A percentile compares a stretch with the other conserved stretches of the same genome.
These are phyloP conservation scores for Torulaspora franciscae DNA, from an alignment of 805 yeast species.

Conservation along the genomic window DNA sequence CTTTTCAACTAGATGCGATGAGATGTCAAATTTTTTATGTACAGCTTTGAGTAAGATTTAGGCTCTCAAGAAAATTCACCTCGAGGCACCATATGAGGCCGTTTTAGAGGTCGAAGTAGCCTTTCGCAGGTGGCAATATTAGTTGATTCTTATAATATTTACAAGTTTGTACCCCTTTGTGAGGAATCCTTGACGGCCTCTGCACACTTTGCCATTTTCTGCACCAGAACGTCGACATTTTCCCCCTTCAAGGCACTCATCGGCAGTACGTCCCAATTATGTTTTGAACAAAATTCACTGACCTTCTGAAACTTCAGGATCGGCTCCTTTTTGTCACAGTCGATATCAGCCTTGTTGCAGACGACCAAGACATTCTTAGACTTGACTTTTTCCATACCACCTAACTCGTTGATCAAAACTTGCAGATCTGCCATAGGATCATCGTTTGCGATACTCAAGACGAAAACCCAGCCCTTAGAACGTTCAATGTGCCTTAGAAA, in stretches of 20 bases:
- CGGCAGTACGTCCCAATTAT: constrained; percentile 69
- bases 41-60: constrained; percentile 1
- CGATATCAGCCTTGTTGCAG: constrained; percentile 91
- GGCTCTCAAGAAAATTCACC: background rate
- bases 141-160: background rate
- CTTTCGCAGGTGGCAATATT: background rate
- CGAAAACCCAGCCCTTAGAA: constrained; percentile 84
- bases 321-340: constrained; percentile 36
- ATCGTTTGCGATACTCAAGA: constrained; percentile 63
- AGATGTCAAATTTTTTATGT: constrained; percentile 9
- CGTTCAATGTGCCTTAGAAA: constrained; percentile 90
- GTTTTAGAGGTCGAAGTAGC: background rate
- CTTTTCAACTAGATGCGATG: constrained; percentile 12
- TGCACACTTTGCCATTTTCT: constrained; percentile 58
- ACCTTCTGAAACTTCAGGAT: constrained; percentile 46
- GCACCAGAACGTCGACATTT: constrained; percentile 65
- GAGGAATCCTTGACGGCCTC: background rate
- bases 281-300: constrained; percentile 40
- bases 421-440: constrained; percentile 66
- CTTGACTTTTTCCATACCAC: constrained; percentile 55
- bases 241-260: constrained; percentile 74
- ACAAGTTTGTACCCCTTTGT: background rate
- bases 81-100: background rate
- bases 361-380: constrained; percentile 66
- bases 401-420: constrained; percentile 60